These are phyloP conservation scores for Priceomyces carsonii DNA, from an alignment of 805 yeast genomes.

Conservation along the genomic window DNA sequence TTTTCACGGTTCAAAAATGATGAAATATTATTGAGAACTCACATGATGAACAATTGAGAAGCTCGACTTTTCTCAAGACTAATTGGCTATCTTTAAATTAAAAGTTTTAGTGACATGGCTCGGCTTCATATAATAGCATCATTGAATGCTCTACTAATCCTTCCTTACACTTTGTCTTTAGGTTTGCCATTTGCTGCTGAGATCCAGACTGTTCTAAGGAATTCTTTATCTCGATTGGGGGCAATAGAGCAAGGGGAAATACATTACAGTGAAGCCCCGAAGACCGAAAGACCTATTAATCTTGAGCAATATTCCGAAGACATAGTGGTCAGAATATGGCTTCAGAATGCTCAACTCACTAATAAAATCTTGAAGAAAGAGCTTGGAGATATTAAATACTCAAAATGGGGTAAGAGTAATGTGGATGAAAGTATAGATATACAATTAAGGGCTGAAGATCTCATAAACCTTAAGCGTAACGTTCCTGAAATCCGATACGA, in stretches of 20 bases:
- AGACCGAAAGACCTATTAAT: slow-evolving; percentile 38
- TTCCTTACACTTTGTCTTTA: too few species aligned
- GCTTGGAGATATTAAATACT: slow-evolving; percentile 13
- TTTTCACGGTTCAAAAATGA: too few species aligned
- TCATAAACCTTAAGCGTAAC: slow-evolving; percentile 19
- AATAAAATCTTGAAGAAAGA: slow-evolving; percentile 12
- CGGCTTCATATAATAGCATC: too few species aligned
- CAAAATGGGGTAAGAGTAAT: slow-evolving; percentile 51
- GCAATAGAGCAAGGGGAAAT: not conserved
- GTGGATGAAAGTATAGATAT: slow-evolving; percentile 13
- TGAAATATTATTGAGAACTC: too few species aligned
- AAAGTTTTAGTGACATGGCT: too few species aligned
- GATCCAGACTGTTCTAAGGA: not conserved
- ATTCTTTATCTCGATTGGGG: too few species aligned
- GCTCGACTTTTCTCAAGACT: too few species aligned
- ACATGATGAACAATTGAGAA: too few species aligned
- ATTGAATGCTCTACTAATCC: too few species aligned
- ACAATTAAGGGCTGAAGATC: slow-evolving; percentile 22
- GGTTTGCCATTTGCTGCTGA: slow-evolving; percentile 1
- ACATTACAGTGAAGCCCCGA: slow-evolving; percentile 32
- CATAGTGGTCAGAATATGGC: slow-evolving; percentile 46
- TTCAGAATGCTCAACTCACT: slow-evolving; percentile 19
- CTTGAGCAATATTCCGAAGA: slow-evolving; percentile 42
- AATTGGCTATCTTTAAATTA: too few species aligned
- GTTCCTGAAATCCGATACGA: slow-evolving; percentile 28